These are phyloP conservation scores for Cornus kousa DNA, from an alignment of 148 eudicot genomes.

Conservation along the genomic window DNA sequence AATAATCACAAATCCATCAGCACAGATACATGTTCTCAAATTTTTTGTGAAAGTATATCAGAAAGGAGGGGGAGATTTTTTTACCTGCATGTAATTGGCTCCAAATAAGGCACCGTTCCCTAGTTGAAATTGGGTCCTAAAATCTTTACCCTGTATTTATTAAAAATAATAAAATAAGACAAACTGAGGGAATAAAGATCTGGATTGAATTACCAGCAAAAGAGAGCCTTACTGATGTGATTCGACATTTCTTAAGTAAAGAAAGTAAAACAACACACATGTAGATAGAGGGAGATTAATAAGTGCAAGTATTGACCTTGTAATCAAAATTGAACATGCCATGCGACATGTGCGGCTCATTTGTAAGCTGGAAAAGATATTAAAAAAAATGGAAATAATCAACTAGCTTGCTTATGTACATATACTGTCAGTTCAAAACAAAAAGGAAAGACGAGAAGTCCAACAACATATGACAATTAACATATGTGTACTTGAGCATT, in stretches of 20 bases:
- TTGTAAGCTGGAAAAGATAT: conserved; percentile 56
- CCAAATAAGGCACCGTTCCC: conserved; percentile 77
- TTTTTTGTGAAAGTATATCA: neutral
- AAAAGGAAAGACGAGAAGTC: neutral
- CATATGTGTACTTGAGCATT: conserved; percentile 56
- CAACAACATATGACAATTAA: neutral
- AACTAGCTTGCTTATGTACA: neutral
- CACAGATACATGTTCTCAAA: neutral
- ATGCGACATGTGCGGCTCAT: conserved; percentile 86
- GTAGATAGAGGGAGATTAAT: neutral
- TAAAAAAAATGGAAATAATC: neutral
- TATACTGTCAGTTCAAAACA: neutral
- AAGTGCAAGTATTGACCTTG: conserved; percentile 41
- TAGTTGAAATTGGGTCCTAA: conserved; percentile 71
- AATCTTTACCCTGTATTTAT: conserved; percentile 61
- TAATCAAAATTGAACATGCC: conserved; percentile 73
- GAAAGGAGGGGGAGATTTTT: neutral
- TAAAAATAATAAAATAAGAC: neutral
- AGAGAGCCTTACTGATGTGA: neutral
- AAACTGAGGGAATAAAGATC: neutral
- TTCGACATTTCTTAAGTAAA: neutral
- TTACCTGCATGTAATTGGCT: conserved; percentile 88
- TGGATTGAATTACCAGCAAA: neutral
- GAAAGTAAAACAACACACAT: neutral
- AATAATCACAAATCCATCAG: neutral